Evolutionary conservation across 192 early-diverging fungal genomes (phyloP).

Genomic region (Lunasporangiospora selenospora): DNA sequence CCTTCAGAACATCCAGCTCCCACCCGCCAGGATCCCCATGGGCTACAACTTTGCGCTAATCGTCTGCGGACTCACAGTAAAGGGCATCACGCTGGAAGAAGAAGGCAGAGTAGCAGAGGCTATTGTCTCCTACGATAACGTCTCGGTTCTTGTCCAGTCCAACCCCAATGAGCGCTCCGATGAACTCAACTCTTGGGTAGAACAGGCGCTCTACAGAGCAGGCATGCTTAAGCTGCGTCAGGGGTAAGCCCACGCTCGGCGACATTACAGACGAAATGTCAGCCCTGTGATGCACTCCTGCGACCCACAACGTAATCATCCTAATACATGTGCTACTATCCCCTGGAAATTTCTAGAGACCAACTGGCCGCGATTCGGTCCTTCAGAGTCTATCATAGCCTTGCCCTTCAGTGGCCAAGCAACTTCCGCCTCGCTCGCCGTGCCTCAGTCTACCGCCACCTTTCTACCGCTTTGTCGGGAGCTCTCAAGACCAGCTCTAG

Average conservation of each 20-base stretch:
- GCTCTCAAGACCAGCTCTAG: constrained; percentile 9
- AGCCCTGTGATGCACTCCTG: too few species aligned
- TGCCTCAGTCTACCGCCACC: constrained; percentile 23
- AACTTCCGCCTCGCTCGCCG: constrained; percentile 19
- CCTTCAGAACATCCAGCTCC: constrained; percentile 49
- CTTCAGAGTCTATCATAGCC: constrained; percentile 20
- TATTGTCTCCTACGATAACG: constrained; percentile 59
- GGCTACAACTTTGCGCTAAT: constrained; percentile 71
- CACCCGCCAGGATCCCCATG: constrained; percentile 42
- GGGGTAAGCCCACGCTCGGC: constrained; percentile 33
- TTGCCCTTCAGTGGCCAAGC: constrained; percentile 10
- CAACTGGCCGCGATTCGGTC: constrained; percentile 21
- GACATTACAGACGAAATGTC: not conserved
- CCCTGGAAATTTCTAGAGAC: too few species aligned
- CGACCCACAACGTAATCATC: too few species aligned
- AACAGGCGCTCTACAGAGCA: constrained; percentile 75
- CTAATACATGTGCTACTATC: too few species aligned
- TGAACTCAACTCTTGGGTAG: constrained; percentile 71
- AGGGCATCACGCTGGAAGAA: constrained; percentile 61
- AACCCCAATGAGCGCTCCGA: constrained; percentile 51
- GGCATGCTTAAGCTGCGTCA: constrained; percentile 57
- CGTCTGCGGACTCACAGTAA: constrained; percentile 65
- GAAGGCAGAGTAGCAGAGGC: constrained; percentile 55
- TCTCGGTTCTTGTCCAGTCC: constrained; percentile 51
- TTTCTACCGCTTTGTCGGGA: constrained; percentile 18